phyloP scores from a whole-genome alignment of 2,329 filamentous ascomycete species.

The Cyclaneusma minus region DNA sequence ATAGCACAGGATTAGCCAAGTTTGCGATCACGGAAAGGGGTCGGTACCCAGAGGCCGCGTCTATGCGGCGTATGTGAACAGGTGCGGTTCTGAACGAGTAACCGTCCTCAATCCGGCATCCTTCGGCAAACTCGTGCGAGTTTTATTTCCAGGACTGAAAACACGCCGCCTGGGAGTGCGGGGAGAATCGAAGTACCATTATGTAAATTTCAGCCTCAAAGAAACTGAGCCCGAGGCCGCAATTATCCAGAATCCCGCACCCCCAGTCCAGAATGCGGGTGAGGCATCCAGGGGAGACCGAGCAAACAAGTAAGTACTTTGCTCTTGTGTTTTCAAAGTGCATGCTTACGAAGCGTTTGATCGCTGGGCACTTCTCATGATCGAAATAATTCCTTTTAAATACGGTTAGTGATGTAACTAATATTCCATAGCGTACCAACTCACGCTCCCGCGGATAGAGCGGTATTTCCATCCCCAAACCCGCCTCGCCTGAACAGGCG shows the following conservation, averaged over 20 bases:
- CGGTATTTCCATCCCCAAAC: conserved; percentile 24
- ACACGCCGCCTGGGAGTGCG: conserved; percentile 83
- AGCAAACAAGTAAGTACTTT: conserved; percentile 32
- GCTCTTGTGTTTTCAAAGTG: conserved; percentile 12
- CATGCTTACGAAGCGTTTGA: conserved; percentile 12
- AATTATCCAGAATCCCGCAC: conserved; percentile 16
- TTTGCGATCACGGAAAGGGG: conserved; percentile 59
- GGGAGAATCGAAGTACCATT: conserved; percentile 97
- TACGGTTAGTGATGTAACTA: too few species aligned
- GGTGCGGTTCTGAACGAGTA: conserved; percentile 84
- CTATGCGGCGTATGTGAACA: conserved; percentile 87
- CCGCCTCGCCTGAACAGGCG: conserved; percentile 18
- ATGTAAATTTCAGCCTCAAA: conserved; percentile 50
- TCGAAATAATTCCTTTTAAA: too few species aligned
- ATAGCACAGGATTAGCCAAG: conserved; percentile 48
- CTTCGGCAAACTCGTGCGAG: conserved; percentile 91
- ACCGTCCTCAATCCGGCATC: conserved; percentile 93
- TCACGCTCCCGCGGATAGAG: conserved; percentile 18
- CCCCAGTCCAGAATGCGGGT: conserved; percentile 32
- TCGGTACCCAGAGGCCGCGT: conserved; percentile 88
- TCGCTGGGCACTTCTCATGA: too few species aligned
- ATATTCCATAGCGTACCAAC: conserved; percentile 4
- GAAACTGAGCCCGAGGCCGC: conserved; percentile 33
- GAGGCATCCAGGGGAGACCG: conserved; percentile 31
- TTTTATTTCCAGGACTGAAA: conserved; percentile 90